Evolutionary conservation across 2,329 filamentous ascomycete species (phyloP).

Genomic region (Phoma herbarum): DNA sequence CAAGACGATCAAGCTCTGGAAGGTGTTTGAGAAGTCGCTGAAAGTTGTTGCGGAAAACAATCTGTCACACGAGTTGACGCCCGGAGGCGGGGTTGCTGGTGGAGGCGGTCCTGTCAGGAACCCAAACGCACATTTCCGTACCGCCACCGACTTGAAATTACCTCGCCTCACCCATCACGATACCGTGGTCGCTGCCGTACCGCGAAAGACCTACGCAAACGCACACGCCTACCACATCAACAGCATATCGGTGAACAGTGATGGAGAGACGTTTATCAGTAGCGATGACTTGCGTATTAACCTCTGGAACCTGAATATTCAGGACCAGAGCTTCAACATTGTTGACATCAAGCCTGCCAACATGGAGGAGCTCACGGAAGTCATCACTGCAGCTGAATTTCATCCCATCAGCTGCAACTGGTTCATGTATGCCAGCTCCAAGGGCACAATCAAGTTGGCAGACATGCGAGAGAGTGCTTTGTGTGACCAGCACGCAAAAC

Average conservation of each 20-base stretch:
- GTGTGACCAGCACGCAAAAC: conserved; percentile 94
- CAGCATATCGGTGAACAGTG: conserved; percentile 99
- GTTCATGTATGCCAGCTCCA: conserved; percentile 99
- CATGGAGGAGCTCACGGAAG: conserved; percentile 99
- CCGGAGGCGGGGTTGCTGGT: conserved; percentile 71
- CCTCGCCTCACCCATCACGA: conserved; percentile 97
- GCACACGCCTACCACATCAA: conserved; percentile 99
- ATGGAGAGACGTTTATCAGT: conserved; percentile 99
- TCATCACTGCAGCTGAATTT: conserved; percentile 98
- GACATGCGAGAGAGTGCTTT: conserved; percentile 98
- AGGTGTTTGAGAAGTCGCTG: conserved; percentile 98
- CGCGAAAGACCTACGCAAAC: conserved; percentile 95
- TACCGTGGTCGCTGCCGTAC: conserved; percentile 95
- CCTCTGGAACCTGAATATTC: conserved; percentile 98
- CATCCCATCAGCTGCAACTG: conserved; percentile 97
- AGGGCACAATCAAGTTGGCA: conserved; percentile 97
- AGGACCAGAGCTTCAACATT: conserved; percentile 99
- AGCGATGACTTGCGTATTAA: conserved; percentile 98
- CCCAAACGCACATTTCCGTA: conserved; percentile 78
- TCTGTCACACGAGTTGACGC: conserved; percentile 91
- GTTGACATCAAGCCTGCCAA: conserved; percentile 99
- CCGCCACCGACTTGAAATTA: conserved; percentile 84
- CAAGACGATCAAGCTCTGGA: conserved; percentile 99
- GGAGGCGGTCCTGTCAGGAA: conserved; percentile 81
- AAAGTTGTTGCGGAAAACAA: conserved; percentile 99